Evolutionary conservation across 768 basidiomycete species (phyloP).

Genomic region (Candolleomyces efflorescens): DNA sequence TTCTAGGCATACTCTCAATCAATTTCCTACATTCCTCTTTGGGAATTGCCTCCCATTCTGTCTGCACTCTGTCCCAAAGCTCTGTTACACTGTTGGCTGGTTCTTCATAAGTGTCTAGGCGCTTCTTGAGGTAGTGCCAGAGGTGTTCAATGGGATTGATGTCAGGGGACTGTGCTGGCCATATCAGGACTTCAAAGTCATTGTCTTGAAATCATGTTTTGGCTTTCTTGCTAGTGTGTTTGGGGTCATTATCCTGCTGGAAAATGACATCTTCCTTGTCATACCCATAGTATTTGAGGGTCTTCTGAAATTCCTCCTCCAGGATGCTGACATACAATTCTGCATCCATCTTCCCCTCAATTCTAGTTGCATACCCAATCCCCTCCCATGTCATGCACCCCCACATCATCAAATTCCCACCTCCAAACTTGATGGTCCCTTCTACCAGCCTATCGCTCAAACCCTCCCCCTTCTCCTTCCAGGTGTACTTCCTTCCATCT

Average conservation of each 20-base stretch:
- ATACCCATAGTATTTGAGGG: constrained; percentile 1
- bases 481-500: constrained; percentile 5
- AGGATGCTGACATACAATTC: constrained; percentile 18
- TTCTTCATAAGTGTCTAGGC: neutral
- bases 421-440: constrained; percentile 21
- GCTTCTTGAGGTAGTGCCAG: neutral
- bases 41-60: constrained; percentile 23
- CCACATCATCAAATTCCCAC: constrained; percentile 23
- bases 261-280: constrained; percentile 13
- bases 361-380: constrained; percentile 11
- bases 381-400: constrained; percentile 22
- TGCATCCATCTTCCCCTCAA: constrained; percentile 22
- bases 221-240: constrained; percentile 1
- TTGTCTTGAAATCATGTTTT: neutral
- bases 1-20: constrained; percentile 13
- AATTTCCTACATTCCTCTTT: constrained; percentile 10
- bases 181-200: neutral
- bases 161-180: constrained; percentile 1
- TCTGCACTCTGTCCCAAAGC: constrained; percentile 21
- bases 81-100: constrained; percentile 7
- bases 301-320: constrained; percentile 13
- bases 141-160: constrained; percentile 2
- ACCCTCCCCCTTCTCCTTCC: constrained; percentile 17
- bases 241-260: constrained; percentile 22
- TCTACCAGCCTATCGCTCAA: constrained; percentile 9